Conservation (phyloP, 164 flowering plant species). For the Umbilicus rupestris region DNA sequence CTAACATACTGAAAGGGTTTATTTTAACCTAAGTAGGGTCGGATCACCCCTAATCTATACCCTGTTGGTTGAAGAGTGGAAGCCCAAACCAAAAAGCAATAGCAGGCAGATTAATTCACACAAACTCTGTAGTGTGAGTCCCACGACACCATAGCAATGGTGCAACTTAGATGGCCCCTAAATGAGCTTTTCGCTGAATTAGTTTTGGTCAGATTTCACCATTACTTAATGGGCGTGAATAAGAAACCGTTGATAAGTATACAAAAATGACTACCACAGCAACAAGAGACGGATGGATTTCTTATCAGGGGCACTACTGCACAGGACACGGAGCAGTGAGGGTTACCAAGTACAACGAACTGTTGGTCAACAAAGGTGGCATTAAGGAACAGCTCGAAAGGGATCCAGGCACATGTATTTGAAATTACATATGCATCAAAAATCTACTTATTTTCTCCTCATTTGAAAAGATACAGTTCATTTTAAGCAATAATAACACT, state of each 20-base stretch:
- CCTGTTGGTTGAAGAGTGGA: background rate
- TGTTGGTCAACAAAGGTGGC: background rate
- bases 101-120: background rate
- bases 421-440: background rate
- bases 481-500: no score
- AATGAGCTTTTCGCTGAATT: background rate
- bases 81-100: background rate
- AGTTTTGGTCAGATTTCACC: background rate
- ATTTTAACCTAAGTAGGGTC: no score
- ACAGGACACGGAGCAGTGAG: background rate
- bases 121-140: background rate
- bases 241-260: background rate
- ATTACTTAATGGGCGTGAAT: background rate
- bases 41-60: no score
- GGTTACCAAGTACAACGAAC: background rate
- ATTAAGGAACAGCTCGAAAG: background rate
- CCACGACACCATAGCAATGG: background rate
- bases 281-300: no score
- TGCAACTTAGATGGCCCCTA: background rate
- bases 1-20: no score
- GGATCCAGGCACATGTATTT: background rate
- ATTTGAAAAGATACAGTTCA: no score
- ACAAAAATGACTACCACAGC: background rate
- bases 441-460: no score
- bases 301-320: background rate